Conservation (phyloP, 179 eudicot species). For the Gypsophila paniculata region DNA sequence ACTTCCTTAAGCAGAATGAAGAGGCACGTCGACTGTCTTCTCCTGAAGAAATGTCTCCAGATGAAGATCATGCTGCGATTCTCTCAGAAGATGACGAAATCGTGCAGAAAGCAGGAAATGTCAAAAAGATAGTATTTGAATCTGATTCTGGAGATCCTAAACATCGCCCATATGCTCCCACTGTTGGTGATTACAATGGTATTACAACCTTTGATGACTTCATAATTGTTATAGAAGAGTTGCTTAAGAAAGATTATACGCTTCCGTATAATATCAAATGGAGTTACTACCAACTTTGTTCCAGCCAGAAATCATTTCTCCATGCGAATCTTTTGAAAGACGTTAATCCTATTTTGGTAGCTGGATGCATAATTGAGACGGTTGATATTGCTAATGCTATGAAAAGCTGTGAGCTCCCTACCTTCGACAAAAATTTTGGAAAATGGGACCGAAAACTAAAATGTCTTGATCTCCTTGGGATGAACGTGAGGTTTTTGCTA, state of each 20-base stretch:
- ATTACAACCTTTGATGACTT: slow-evolving; percentile 40
- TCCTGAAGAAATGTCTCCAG: too few relatives aligned
- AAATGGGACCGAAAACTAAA: slow-evolving; percentile 47
- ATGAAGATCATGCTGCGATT: neutral
- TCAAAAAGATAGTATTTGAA: slow-evolving; percentile 2
- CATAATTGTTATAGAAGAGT: slow-evolving; percentile 39
- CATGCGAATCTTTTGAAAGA: slow-evolving; percentile 40
- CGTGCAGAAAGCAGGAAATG: neutral
- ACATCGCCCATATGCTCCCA: neutral
- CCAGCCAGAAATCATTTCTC: slow-evolving; percentile 40
- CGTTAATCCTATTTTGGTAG: slow-evolving; percentile 36
- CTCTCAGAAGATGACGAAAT: slow-evolving; percentile 1
- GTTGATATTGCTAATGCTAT: slow-evolving; percentile 42
- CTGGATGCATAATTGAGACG: slow-evolving; percentile 47
- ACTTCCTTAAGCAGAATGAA: slow-evolving; percentile 23
- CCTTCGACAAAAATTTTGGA: slow-evolving; percentile 31
- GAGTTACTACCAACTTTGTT: slow-evolving; percentile 52
- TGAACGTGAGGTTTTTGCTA: slow-evolving; percentile 48
- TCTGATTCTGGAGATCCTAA: slow-evolving; percentile 1
- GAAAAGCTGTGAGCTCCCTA: slow-evolving; percentile 36
- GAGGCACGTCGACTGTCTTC: too few relatives aligned
- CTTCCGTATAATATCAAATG: slow-evolving; percentile 39
- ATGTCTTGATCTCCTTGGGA: slow-evolving; percentile 47
- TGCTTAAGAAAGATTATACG: slow-evolving; percentile 41
- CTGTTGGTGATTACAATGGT: neutral